Percentiles rank a stretch among this genome's conserved stretches.
Evolutionary conservation across 371 early-diverging fungal genomes (phyloP).

Genomic region (Rhizopus delemar): DNA sequence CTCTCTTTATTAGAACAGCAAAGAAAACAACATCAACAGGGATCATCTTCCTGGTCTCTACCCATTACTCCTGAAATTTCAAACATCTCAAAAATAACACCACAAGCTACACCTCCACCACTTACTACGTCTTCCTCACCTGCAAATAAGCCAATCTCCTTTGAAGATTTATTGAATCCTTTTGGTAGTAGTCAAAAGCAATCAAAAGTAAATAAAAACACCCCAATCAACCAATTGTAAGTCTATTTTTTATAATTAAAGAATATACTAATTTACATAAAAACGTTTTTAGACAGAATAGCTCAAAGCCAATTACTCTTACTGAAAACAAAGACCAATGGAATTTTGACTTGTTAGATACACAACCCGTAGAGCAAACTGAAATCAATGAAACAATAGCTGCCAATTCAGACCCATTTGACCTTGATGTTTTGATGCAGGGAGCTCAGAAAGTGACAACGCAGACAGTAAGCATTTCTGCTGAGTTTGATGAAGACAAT

Average conservation of each 20-base stretch:
- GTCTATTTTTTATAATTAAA: slow-evolving; percentile 6
- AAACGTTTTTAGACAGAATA: slow-evolving; percentile 14
- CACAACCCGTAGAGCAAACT: background rate
- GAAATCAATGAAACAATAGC: background rate
- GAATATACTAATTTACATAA: background rate
- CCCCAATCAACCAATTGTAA: slow-evolving; percentile 55
- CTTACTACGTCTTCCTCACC: slow-evolving; percentile 6
- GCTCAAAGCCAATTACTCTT: slow-evolving; percentile 26
- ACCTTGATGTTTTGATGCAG: slow-evolving; percentile 28
- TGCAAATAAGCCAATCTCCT: slow-evolving; percentile 12
- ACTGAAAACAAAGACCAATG: slow-evolving; percentile 39
- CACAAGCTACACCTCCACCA: background rate
- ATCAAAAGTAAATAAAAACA: slow-evolving; percentile 15
- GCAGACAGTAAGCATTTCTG: slow-evolving; percentile 5
- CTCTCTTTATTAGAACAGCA: slow-evolving; percentile 32
- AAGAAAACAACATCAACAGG: slow-evolving; percentile 16
- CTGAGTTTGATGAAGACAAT: slow-evolving; percentile 37
- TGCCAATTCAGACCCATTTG: slow-evolving; percentile 42
- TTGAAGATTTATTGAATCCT: slow-evolving; percentile 41
- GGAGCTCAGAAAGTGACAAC: slow-evolving; percentile 3
- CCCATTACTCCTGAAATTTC: slow-evolving; percentile 6
- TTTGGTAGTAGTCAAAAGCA: slow-evolving; percentile 26
- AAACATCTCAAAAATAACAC: background rate
- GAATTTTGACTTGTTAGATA: slow-evolving; percentile 58
- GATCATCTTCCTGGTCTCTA: slow-evolving; percentile 1